phyloP scores from a whole-genome alignment of 1,284 basidiomycete species.

The Butyriboletus regius region DNA sequence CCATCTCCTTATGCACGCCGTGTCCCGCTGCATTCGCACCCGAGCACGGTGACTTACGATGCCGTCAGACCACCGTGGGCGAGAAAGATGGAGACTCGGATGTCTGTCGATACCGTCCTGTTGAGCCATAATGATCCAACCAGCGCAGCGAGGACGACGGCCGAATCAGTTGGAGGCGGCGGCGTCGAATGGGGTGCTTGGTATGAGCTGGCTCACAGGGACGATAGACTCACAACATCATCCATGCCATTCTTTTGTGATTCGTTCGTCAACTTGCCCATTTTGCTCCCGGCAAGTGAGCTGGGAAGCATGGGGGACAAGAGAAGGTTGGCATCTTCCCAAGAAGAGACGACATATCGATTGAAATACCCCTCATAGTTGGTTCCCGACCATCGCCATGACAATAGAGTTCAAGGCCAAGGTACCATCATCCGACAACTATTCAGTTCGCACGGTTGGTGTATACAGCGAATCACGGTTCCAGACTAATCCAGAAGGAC shows the following conservation, averaged over 20 bases:
- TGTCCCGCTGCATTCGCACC: constrained; percentile 48
- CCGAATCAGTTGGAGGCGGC: constrained; percentile 39
- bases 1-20: constrained; percentile 51
- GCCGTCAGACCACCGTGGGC: constrained; percentile 27
- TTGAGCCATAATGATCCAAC: constrained; percentile 34
- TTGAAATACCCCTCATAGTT: constrained; percentile 36
- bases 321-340: constrained; percentile 12
- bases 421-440: constrained; percentile 39
- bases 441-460: constrained; percentile 48
- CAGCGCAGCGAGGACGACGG: constrained; percentile 33
- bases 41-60: constrained; percentile 32
- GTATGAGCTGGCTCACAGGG: constrained; percentile 41
- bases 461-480: constrained; percentile 47
- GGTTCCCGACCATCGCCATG: constrained; percentile 56
- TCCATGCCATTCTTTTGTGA: constrained; percentile 53
- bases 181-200: constrained; percentile 54
- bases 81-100: constrained; percentile 34
- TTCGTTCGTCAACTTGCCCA: constrained; percentile 40
- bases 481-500: constrained; percentile 43
- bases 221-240: constrained; percentile 41
- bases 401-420: constrained; percentile 55
- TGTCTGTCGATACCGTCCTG: constrained; percentile 40
- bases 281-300: constrained; percentile 37
- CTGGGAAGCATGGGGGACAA: constrained; percentile 11
- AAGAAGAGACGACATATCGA: constrained; percentile 8